A percentile compares a stretch with the other conserved stretches of the same genome.
Evolutionary conservation across 768 basidiomycete species (phyloP).

Genomic region (Ramaria sp.): DNA sequence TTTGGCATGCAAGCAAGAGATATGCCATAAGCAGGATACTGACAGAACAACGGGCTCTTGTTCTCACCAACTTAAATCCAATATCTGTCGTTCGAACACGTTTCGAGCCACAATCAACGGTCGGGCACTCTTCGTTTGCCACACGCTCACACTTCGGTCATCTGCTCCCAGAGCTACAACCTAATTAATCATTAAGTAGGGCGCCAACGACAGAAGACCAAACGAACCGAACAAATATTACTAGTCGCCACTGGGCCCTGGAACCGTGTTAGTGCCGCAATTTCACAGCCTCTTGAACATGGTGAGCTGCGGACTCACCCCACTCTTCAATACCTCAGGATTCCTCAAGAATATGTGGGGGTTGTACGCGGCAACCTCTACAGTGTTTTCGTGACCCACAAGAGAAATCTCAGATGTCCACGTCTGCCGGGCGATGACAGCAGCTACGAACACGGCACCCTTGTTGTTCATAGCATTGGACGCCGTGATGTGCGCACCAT

Average conservation of each 20-base stretch:
- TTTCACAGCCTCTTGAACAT: too few species aligned
- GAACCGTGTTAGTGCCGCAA: not conserved
- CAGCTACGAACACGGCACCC: constrained; percentile 95
- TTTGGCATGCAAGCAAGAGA: constrained; percentile 19
- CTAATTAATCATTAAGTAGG: not conserved
- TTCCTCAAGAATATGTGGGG: constrained; percentile 89
- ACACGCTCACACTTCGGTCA: constrained; percentile 87
- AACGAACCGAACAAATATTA: constrained; percentile 65
- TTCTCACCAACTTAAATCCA: constrained; percentile 91
- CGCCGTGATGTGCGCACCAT: constrained; percentile 96
- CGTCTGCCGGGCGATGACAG: constrained; percentile 80
- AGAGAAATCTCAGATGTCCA: constrained; percentile 92
- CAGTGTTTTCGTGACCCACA: constrained; percentile 94
- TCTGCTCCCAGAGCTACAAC: constrained; percentile 89
- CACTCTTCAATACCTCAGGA: constrained; percentile 25
- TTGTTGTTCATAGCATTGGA: constrained; percentile 95
- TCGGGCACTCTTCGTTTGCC: constrained; percentile 88
- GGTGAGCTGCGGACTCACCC: not conserved
- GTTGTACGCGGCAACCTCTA: constrained; percentile 91
- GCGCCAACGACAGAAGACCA: not conserved
- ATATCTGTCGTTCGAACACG: constrained; percentile 87
- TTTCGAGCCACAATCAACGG: constrained; percentile 91
- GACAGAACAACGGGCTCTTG: not conserved
- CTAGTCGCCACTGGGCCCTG: constrained; percentile 50
- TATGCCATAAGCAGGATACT: not conserved